Evolutionary conservation across 306 rosid species (phyloP).

Genomic region (Bauhinia variegata): DNA sequence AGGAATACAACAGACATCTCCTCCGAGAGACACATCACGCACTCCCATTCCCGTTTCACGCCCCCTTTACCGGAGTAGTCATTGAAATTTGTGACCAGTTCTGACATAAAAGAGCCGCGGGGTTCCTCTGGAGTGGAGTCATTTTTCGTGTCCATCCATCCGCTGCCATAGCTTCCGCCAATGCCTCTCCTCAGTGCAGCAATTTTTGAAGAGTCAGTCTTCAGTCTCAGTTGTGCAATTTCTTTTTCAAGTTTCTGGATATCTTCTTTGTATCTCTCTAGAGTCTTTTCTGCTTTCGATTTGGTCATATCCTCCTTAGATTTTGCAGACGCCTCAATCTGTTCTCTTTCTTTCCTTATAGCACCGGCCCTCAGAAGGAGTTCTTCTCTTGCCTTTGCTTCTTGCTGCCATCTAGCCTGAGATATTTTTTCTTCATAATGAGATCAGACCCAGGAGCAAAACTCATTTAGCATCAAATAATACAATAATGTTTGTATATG

Average conservation of each 20-base stretch:
- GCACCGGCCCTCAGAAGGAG: slow-evolving; percentile 53
- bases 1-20: slow-evolving; percentile 93
- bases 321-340: slow-evolving; percentile 66
- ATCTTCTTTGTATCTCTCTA: slow-evolving; percentile 66
- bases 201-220: slow-evolving; percentile 76
- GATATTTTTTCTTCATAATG: slow-evolving; percentile 53
- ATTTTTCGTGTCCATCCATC: slow-evolving; percentile 44
- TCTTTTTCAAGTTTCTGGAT: slow-evolving; percentile 80
- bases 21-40: slow-evolving; percentile 96
- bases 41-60: slow-evolving; percentile 85
- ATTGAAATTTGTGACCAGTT: slow-evolving; percentile 45
- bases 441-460: slow-evolving; percentile 52
- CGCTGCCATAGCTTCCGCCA: slow-evolving; percentile 66
- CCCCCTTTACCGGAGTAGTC: slow-evolving; percentile 58
- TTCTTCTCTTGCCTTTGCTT: slow-evolving; percentile 67
- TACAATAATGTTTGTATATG: slow-evolving; percentile 37
- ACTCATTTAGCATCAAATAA: slow-evolving; percentile 41
- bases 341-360: slow-evolving; percentile 77
- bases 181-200: slow-evolving; percentile 88
- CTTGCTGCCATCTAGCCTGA: slow-evolving; percentile 84
- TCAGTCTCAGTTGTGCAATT: slow-evolving; percentile 71
- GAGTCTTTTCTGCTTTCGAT: slow-evolving; percentile 67
- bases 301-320: slow-evolving; percentile 68
- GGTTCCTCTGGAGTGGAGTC: slow-evolving; percentile 43
- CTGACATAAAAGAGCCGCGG: slow-evolving; percentile 41